Conservation (phyloP, 352 stramenopile species). For the Phytophthora sp. region DNA sequence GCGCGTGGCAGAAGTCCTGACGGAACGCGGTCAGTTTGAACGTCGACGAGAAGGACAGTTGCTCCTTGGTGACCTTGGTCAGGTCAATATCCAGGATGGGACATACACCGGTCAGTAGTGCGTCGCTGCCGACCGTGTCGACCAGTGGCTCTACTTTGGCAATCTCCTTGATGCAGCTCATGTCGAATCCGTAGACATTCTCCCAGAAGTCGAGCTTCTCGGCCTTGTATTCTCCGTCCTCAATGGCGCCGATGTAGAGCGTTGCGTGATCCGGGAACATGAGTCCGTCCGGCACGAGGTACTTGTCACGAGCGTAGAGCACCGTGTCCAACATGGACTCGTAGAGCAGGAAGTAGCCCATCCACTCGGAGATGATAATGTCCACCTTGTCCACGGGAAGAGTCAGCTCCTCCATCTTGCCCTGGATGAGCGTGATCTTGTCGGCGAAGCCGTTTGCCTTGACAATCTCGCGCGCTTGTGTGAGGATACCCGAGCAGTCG, state of each 20-base stretch:
- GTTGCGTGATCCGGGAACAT: slow-evolving; percentile 97
- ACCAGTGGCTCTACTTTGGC: slow-evolving; percentile 97
- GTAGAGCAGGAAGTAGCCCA: slow-evolving; percentile 98
- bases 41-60: slow-evolving; percentile 92
- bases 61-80: slow-evolving; percentile 92
- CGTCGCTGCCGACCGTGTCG: slow-evolving; percentile 95
- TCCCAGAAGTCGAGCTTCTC: slow-evolving; percentile 98
- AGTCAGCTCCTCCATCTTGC: slow-evolving; percentile 93
- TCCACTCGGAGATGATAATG: slow-evolving; percentile 99
- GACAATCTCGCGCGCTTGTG: slow-evolving; percentile 95
- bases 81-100: slow-evolving; percentile 94
- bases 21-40: slow-evolving; percentile 93
- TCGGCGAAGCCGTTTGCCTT: slow-evolving; percentile 93
- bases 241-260: slow-evolving; percentile 95
- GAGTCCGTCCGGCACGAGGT: slow-evolving; percentile 90
- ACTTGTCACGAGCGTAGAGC: slow-evolving; percentile 96
- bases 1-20: slow-evolving; percentile 96
- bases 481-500: slow-evolving; percentile 95
- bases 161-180: slow-evolving; percentile 98
- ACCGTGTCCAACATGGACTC: slow-evolving; percentile 98
- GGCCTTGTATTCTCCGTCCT: slow-evolving; percentile 95
- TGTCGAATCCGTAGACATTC: slow-evolving; percentile 99
- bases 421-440: slow-evolving; percentile 95
- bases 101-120: slow-evolving; percentile 90
- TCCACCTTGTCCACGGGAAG: slow-evolving; percentile 95